Evolutionary conservation across 139 green algal genomes (phyloP).

Genomic region (Astrephomene gubernaculifera): DNA sequence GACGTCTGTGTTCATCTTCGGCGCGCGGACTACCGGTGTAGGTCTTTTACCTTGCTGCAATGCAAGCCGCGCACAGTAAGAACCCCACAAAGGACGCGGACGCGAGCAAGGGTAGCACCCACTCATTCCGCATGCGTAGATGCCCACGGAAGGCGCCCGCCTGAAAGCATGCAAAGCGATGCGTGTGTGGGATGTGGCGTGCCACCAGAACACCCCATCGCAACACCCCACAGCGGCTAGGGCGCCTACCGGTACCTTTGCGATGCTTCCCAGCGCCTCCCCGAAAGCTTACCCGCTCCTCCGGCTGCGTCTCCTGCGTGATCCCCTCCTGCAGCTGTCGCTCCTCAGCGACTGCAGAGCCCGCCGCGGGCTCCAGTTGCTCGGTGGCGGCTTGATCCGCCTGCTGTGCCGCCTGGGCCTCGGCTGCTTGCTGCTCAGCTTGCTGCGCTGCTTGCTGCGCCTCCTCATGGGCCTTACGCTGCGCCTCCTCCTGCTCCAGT

Average conservation of each 20-base stretch:
- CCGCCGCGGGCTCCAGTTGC: not conserved
- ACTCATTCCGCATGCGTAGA: not conserved
- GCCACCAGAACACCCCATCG: too few species aligned
- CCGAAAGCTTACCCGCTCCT: not conserved
- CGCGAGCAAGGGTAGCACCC: constrained; percentile 4
- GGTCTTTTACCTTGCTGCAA: constrained; percentile 26
- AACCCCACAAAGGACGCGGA: not conserved
- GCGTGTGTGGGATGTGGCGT: too few species aligned
- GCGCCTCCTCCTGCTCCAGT: constrained; percentile 32
- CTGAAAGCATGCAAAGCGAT: constrained; percentile 19
- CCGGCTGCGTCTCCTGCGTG: not conserved
- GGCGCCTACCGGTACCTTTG: too few species aligned
- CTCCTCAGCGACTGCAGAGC: not conserved
- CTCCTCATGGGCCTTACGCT: constrained; percentile 22
- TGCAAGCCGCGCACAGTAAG: constrained; percentile 1
- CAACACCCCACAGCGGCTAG: too few species aligned
- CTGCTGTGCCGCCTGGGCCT: constrained; percentile 21
- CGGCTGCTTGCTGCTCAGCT: constrained; percentile 39
- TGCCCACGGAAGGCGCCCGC: not conserved
- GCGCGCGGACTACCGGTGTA: too few species aligned
- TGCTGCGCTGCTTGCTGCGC: constrained; percentile 16
- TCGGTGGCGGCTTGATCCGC: not conserved
- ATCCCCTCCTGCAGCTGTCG: not conserved
- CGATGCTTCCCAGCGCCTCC: too few species aligned
- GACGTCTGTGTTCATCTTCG: too few species aligned